These are phyloP conservation scores for Aspergillus sp. DNA, from an alignment of 2,329 filamentous ascomycete genomes.

Conservation along the genomic window DNA sequence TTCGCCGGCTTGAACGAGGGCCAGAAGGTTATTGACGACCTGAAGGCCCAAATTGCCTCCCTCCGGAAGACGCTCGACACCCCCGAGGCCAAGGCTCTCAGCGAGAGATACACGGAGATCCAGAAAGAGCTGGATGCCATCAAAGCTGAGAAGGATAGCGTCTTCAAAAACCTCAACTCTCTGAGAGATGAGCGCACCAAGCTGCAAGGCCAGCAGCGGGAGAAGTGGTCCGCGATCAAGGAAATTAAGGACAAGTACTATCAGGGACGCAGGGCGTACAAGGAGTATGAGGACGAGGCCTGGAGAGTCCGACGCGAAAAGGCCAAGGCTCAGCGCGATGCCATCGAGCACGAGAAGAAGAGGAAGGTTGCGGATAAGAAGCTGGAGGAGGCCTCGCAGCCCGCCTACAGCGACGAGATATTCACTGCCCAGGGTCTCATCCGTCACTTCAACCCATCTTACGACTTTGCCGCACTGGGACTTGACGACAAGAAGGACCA, in stretches of 20 bases:
- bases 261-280: conserved; percentile 70
- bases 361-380: conserved; percentile 50
- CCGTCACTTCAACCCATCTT: conserved; percentile 78
- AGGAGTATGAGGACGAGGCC: conserved; percentile 75
- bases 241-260: conserved; percentile 88
- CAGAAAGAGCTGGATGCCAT: conserved; percentile 82
- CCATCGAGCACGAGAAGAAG: conserved; percentile 43
- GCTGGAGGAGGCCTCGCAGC: conserved; percentile 52
- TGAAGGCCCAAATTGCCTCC: conserved; percentile 80
- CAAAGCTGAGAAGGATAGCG: conserved; percentile 86
- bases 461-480: conserved; percentile 61
- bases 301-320: conserved; percentile 70
- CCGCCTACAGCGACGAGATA: conserved; percentile 89
- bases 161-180: conserved; percentile 77
- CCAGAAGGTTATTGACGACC: conserved; percentile 82
- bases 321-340: conserved; percentile 68
- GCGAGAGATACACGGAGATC: conserved; percentile 76
- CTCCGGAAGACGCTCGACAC: conserved; percentile 86
- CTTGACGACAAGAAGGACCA: conserved; percentile 36
- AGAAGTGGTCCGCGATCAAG: conserved; percentile 73
- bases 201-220: conserved; percentile 77
- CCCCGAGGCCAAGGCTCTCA: conserved; percentile 80
- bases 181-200: conserved; percentile 81
- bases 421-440: conserved; percentile 80
- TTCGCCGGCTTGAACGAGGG: conserved; percentile 77